Percentiles rank a stretch among this genome's conserved stretches.
phyloP scores from a whole-genome alignment of 768 basidiomycete genomes.

The Aureoboletus auriporus region DNA sequence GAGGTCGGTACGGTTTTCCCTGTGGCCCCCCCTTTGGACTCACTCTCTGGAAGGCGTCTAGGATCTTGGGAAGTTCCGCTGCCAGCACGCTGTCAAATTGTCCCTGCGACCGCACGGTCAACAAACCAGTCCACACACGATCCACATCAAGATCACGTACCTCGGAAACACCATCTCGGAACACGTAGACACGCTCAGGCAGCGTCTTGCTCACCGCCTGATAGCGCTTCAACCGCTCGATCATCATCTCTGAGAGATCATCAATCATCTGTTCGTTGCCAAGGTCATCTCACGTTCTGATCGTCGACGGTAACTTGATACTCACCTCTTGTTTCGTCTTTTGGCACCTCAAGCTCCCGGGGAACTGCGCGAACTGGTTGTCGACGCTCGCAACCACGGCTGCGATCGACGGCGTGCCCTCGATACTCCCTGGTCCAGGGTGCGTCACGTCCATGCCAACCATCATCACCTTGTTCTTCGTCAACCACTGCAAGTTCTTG shows the following conservation, averaged over 20 bases:
- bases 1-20: constrained; percentile 51
- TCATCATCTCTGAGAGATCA: constrained; percentile 61
- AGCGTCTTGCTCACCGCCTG: constrained; percentile 51
- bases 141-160: constrained; percentile 32
- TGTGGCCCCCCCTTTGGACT: constrained; percentile 41
- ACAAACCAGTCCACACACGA: neutral
- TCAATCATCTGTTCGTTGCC: constrained; percentile 57
- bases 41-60: constrained; percentile 49
- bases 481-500: constrained; percentile 59
- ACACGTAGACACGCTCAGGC: constrained; percentile 68
- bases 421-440: constrained; percentile 60
- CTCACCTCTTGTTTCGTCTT: constrained; percentile 31
- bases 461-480: constrained; percentile 68
- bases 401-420: constrained; percentile 78
- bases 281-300: neutral
- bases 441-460: constrained; percentile 86
- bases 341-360: constrained; percentile 70
- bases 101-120: constrained; percentile 42
- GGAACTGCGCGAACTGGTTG: constrained; percentile 67
- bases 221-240: constrained; percentile 62
- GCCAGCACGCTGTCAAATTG: constrained; percentile 63
- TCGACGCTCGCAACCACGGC: constrained; percentile 80
- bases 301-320: neutral
- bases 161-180: constrained; percentile 81
- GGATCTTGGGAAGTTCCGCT: constrained; percentile 60